Evolutionary conservation across 2,329 filamentous ascomycete species (phyloP), one percentile per base, ranked within the genome.

Genomic region (Neurospora sp.): DNA sequence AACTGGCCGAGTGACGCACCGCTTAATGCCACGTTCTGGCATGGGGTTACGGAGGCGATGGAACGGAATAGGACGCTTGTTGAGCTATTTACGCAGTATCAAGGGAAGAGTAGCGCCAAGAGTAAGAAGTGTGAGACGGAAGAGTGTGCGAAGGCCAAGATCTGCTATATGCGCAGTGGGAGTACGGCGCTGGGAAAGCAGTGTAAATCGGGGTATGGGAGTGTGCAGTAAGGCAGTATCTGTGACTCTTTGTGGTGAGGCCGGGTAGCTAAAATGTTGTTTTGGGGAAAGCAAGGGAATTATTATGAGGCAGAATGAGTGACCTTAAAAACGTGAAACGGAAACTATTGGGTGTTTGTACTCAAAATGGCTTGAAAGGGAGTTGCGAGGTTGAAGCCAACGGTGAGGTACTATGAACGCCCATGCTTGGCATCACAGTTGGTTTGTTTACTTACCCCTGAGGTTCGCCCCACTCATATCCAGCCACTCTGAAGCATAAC

Each of bases 1-100:
- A 74, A 74, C 12, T 80, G 81, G 70, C 78, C 79, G 0, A 85
- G 85, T 72, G 74, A 80, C 65, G 85, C 83, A 0, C 86, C 86
- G 3, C 76, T 88, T 43, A 87, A 88, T 71, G 85, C 84, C 0
- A 87, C 85, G 0, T 88, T 87, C 76, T 88, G 86, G 86, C 85
- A 88, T 70, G 77, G 77, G 12, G 83, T 88, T 4, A 88, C 85
- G 0, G 85, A 86, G 73, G 84, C 83, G 1, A 88, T 88, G 85
- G 84, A 86, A 74, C 77, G 73, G 37, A 81, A 88, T 69, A 76
- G 78, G 3, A 80, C 74, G 2, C 78, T 89, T n/a, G 84, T 86
- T 6, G 80, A 77, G 41, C 75, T 78, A 46, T 84, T 85, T 69
- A 88, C 86, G 72, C 82, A 78, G 0, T 83, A 82, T 43, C 82